These are phyloP conservation scores for Ambrosia hybrid DNA, from an alignment of 140 eudicot genomes.

Conservation along the genomic window DNA sequence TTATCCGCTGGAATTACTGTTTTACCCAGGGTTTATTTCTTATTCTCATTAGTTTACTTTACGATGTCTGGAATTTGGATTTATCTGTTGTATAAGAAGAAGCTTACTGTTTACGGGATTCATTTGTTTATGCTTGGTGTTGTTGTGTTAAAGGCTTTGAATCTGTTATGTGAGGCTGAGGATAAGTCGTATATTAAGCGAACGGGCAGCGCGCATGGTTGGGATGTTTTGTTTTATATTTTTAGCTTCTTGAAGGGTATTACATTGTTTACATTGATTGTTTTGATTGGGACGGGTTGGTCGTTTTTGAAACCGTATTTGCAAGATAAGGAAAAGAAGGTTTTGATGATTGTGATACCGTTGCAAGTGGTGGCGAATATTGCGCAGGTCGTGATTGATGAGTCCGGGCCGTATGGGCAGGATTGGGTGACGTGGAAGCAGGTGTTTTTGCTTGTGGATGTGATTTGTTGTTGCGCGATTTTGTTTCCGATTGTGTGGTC, in stretches of 20 bases:
- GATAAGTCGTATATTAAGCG: conserved; percentile 75
- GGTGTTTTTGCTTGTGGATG: conserved; percentile 72
- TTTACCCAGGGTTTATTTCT: conserved; percentile 61
- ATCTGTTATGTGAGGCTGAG: conserved; percentile 77
- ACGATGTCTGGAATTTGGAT: conserved; percentile 47
- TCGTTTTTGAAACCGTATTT: conserved; percentile 71
- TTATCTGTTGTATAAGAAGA: conserved; percentile 50
- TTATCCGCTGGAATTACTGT: conserved; percentile 70
- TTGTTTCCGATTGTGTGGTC: conserved; percentile 88
- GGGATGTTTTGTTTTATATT: conserved; percentile 78
- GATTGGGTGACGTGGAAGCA: conserved; percentile 85
- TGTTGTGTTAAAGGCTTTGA: conserved; percentile 60
- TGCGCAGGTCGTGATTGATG: conserved; percentile 79
- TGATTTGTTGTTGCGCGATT: conserved; percentile 68
- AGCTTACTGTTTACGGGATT: conserved; percentile 54
- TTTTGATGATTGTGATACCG: conserved; percentile 80
- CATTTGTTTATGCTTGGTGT: conserved; percentile 82
- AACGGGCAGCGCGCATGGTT: conserved; percentile 67
- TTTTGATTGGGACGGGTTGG: conserved; percentile 82
- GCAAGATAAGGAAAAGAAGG: conserved; percentile 81
- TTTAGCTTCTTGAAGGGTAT: conserved; percentile 73
- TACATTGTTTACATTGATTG: conserved; percentile 67
- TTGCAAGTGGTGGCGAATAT: conserved; percentile 68
- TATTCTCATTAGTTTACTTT: conserved; percentile 49
- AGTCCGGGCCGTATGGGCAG: conserved; percentile 64